A percentile compares a stretch with the other conserved stretches of the same genome.
These are phyloP conservation scores for Conoideocrella luteorostrata DNA, from an alignment of 2,329 filamentous ascomycete genomes.

Conservation along the genomic window DNA sequence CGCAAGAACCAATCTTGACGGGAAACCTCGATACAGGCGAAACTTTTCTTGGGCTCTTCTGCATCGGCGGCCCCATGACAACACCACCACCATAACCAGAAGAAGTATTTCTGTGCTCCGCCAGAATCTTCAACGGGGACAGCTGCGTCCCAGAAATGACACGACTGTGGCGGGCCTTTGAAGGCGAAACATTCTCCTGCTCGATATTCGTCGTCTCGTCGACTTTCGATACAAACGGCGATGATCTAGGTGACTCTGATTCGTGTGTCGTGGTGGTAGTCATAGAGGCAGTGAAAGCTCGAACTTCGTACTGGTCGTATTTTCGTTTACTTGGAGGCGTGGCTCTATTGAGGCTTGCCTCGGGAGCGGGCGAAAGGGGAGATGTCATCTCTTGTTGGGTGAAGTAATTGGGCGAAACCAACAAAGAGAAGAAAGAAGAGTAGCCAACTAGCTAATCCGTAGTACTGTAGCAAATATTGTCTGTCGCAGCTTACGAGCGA, in stretches of 20 bases:
- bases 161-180: conserved; percentile 45
- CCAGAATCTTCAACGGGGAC: conserved; percentile 51
- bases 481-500: no score
- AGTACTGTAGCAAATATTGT: no score
- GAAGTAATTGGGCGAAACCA: no score
- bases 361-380: conserved; percentile 33
- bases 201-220: conserved; percentile 26
- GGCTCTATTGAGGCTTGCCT: conserved; percentile 31
- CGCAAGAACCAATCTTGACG: conserved; percentile 43
- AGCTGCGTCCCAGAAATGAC: conserved; percentile 52
- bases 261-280: neutral
- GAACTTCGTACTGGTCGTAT: conserved; percentile 29
- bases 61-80: conserved; percentile 16
- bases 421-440: no score
- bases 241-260: conserved; percentile 15
- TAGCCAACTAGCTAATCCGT: no score
- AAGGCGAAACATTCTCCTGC: conserved; percentile 42
- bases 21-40: conserved; percentile 55
- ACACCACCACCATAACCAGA: conserved; percentile 12
- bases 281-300: conserved; percentile 17
- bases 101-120: conserved; percentile 24
- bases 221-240: conserved; percentile 22
- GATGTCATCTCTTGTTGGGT: conserved; percentile 26
- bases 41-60: conserved; percentile 39
- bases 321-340: conserved; percentile 23